phyloP scores from a whole-genome alignment of 2,329 filamentous ascomycete genomes.

The Beauveria medogensis region DNA sequence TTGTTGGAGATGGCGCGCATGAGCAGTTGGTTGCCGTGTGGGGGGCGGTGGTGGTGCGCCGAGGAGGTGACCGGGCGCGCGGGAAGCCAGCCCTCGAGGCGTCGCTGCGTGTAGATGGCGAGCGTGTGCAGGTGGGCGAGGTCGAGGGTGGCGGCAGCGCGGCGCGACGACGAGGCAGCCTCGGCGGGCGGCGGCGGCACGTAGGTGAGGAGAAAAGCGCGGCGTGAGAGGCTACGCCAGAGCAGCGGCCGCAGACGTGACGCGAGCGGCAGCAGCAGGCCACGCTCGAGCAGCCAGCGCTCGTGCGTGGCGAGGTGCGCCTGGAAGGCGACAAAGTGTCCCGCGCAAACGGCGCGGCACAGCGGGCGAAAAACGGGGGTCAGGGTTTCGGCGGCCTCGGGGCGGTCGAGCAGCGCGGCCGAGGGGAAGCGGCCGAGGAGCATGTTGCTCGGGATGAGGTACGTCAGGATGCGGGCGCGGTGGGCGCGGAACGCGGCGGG shows the following conservation, averaged over 20 bases:
- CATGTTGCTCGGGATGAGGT: constrained; percentile 75
- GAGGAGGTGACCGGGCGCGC: constrained; percentile 21
- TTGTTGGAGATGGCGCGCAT: constrained; percentile 44
- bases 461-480: constrained; percentile 70
- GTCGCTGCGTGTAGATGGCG: constrained; percentile 57
- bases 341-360: constrained; percentile 61
- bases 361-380: constrained; percentile 63
- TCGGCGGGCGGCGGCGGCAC: constrained; percentile 51
- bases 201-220: constrained; percentile 71
- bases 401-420: constrained; percentile 53
- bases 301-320: constrained; percentile 55
- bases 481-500: constrained; percentile 58
- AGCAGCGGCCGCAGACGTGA: constrained; percentile 74
- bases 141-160: constrained; percentile 66
- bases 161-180: constrained; percentile 32
- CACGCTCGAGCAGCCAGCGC: constrained; percentile 67
- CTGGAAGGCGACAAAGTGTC: constrained; percentile 69
- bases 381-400: constrained; percentile 58
- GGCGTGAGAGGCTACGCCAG: constrained; percentile 74
- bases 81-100: constrained; percentile 50
- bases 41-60: constrained; percentile 24
- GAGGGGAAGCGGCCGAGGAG: constrained; percentile 80
- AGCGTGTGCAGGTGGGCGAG: constrained; percentile 58
- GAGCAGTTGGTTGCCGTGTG: constrained; percentile 42
- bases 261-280: constrained; percentile 66